Evolutionary conservation across 805 yeast species (phyloP).

Genomic region (Tetrapisispora namnaoensis): DNA sequence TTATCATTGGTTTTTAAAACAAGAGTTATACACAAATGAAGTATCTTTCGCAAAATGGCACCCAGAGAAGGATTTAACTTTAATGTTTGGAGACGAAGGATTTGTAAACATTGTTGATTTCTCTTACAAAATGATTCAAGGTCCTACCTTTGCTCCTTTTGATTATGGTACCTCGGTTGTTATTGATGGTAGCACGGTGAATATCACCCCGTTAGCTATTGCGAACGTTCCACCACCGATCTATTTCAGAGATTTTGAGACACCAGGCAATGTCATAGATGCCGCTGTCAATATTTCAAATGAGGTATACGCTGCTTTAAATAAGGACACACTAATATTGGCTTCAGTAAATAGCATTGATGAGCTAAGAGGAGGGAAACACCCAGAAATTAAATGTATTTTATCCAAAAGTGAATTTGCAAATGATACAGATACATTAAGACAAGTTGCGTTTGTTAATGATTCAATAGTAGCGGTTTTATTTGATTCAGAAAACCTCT

Average conservation of each 20-base stretch:
- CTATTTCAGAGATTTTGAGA: constrained; percentile 54
- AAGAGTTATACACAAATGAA: constrained; percentile 41
- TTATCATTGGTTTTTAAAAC: constrained; percentile 93
- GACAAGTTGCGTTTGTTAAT: constrained; percentile 54
- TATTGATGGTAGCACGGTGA: constrained; percentile 61
- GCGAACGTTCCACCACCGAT: constrained; percentile 96
- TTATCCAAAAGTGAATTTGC: constrained; percentile 31
- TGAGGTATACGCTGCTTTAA: constrained; percentile 46
- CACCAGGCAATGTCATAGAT: constrained; percentile 47
- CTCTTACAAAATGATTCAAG: constrained; percentile 50
- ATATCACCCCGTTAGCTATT: constrained; percentile 69
- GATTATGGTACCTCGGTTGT: constrained; percentile 77
- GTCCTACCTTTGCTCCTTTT: constrained; percentile 56
- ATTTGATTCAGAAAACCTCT: constrained; percentile 41
- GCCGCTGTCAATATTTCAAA: constrained; percentile 56
- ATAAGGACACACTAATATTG: constrained; percentile 37
- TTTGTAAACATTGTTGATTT: constrained; percentile 58
- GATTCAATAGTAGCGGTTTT: constrained; percentile 49
- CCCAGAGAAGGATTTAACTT: constrained; percentile 73
- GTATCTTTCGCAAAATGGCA: constrained; percentile 60
- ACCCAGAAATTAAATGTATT: constrained; percentile 34
- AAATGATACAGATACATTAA: constrained; percentile 36
- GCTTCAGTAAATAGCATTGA: constrained; percentile 37
- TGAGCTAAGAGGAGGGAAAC: constrained; percentile 38
- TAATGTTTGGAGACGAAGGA: constrained; percentile 51